phyloP scores from a whole-genome alignment of 2,329 filamentous ascomycete species.

The Teratosphaeria destructans region DNA sequence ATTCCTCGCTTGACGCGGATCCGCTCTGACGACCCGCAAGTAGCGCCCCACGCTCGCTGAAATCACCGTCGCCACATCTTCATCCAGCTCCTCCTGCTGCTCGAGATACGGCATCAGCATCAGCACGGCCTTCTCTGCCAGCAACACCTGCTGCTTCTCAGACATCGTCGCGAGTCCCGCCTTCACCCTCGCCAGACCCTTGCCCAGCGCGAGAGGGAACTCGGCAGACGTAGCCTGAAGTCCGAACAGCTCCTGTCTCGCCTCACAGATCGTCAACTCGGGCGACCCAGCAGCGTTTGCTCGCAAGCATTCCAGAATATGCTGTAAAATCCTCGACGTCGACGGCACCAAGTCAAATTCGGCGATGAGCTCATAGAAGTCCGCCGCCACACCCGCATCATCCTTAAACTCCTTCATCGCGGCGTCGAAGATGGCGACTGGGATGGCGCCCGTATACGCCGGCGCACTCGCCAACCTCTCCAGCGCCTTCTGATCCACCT shows the following conservation, averaged over 20 bases:
- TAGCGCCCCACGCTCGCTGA: slow-evolving; percentile 28
- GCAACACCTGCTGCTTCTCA: slow-evolving; percentile 19
- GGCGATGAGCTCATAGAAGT: slow-evolving; percentile 72
- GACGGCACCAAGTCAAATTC: slow-evolving; percentile 58
- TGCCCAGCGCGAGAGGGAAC: slow-evolving; percentile 62
- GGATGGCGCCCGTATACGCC: slow-evolving; percentile 84
- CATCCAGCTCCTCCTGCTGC: slow-evolving; percentile 34
- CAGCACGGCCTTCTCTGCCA: slow-evolving; percentile 38
- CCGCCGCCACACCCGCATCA: slow-evolving; percentile 53
- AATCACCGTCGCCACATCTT: slow-evolving; percentile 44
- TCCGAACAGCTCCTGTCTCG: slow-evolving; percentile 60
- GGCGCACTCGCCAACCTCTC: slow-evolving; percentile 61
- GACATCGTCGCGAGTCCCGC: slow-evolving; percentile 33
- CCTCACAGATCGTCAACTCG: slow-evolving; percentile 54
- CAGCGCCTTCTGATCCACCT: slow-evolving; percentile 45
- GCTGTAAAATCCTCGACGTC: slow-evolving; percentile 56
- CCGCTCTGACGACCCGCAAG: slow-evolving; percentile 4
- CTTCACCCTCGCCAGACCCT: slow-evolving; percentile 54
- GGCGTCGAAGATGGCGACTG: slow-evolving; percentile 81
- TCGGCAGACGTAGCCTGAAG: slow-evolving; percentile 52
- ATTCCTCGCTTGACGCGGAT: not conserved
- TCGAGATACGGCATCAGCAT: slow-evolving; percentile 39
- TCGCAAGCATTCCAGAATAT: slow-evolving; percentile 57
- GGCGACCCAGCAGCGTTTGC: slow-evolving; percentile 42
- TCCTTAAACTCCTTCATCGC: slow-evolving; percentile 69